These are phyloP conservation scores for Quercus cerris DNA, from an alignment of 306 rosid species.

Conservation along the genomic window DNA sequence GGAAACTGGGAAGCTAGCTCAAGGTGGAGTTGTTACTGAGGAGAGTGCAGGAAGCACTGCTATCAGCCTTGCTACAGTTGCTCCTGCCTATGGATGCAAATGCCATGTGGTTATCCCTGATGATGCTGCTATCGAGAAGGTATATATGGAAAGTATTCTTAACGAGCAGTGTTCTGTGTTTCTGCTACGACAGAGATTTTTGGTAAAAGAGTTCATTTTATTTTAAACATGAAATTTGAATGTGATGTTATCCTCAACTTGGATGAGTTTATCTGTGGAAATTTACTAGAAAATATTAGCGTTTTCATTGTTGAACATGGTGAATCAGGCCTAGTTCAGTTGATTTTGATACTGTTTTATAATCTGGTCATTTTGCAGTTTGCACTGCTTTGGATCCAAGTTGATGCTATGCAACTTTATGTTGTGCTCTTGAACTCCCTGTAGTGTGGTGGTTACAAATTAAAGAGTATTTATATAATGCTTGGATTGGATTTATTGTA, in stretches of 20 bases:
- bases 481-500: constrained; percentile 15
- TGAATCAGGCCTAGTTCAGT: too few relatives aligned
- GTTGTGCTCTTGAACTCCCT: too few relatives aligned
- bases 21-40: constrained; percentile 85
- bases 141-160: constrained; percentile 10
- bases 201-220: constrained; percentile 6
- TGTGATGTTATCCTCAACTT: neutral
- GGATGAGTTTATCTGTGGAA: neutral
- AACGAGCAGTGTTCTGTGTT: neutral
- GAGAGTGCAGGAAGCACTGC: constrained; percentile 98
- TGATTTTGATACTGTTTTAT: too few relatives aligned
- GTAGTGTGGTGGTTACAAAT: too few relatives aligned
- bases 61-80: constrained; percentile 89
- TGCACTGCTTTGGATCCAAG: too few relatives aligned
- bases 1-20: constrained; percentile 59
- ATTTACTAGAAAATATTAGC: neutral
- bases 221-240: neutral
- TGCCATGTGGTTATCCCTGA: constrained; percentile 91
- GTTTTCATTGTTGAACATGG: neutral
- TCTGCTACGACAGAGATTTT: neutral
- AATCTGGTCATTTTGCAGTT: too few relatives aligned
- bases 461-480: too few relatives aligned
- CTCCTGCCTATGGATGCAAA: constrained; percentile 89
- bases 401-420: too few relatives aligned
- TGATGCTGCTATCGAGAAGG: constrained; percentile 94